phyloP scores from a whole-genome alignment of 208 protist genomes.

The Leishmania mexicana region DNA sequence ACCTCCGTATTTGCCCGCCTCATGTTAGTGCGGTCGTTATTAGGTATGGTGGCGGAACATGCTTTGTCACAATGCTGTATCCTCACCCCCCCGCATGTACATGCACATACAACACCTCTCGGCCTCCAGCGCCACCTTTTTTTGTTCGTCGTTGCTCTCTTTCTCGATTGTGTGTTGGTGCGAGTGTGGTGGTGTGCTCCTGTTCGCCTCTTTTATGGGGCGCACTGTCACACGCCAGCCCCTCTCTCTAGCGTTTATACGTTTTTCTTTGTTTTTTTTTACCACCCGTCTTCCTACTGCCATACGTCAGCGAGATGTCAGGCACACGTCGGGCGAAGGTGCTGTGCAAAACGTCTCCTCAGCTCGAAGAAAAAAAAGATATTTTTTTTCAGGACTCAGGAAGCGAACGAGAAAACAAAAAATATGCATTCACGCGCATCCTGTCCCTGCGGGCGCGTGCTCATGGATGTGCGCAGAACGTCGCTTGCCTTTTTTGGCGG shows the following conservation, averaged over 20 bases:
- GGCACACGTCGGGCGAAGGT: neutral
- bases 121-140: too few relatives aligned
- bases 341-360: neutral
- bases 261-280: neutral
- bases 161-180: too few relatives aligned
- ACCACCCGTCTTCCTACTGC: constrained; percentile 7
- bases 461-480: neutral
- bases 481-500: neutral
- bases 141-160: too few relatives aligned
- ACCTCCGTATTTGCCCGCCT: neutral
- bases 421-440: neutral
- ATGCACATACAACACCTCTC: neutral
- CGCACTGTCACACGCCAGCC: neutral
- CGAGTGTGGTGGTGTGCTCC: too few relatives aligned
- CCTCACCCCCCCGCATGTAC: too few relatives aligned
- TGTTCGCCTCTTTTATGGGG: too few relatives aligned
- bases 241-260: neutral
- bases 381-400: neutral
- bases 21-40: neutral
- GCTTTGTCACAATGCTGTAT: neutral
- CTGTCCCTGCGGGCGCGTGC: neutral
- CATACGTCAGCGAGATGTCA: neutral
- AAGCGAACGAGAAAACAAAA: neutral
- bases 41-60: neutral
- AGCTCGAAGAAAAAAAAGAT: neutral